A percentile compares a stretch with the other conserved stretches of the same genome.
Evolutionary conservation across 2,329 filamentous ascomycete species (phyloP).

Genomic region (Claviceps digitariae): DNA sequence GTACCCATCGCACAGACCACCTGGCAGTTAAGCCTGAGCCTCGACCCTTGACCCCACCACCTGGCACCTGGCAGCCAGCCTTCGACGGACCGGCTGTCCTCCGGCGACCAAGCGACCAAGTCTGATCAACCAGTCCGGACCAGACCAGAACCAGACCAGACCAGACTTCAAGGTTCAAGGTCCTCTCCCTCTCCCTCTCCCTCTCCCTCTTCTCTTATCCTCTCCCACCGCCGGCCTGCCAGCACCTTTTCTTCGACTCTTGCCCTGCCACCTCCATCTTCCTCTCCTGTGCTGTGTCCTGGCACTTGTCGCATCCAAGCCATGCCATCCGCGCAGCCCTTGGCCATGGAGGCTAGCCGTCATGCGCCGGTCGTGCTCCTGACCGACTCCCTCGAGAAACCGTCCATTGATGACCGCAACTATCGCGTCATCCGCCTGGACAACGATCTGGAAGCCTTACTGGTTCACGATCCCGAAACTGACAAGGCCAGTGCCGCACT

Average conservation of each 20-base stretch:
- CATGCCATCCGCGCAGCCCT: constrained; percentile 22
- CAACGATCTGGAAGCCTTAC: constrained; percentile 78
- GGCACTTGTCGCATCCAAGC: constrained; percentile 4
- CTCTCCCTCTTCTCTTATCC: no score
- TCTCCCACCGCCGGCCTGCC: not conserved
- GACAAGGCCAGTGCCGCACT: constrained; percentile 94
- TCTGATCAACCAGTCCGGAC: no score
- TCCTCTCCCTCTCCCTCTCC: not conserved
- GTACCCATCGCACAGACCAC: constrained; percentile 1
- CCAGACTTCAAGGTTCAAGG: not conserved
- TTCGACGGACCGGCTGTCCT: constrained; percentile 1
- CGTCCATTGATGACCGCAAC: constrained; percentile 68
- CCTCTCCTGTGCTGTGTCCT: not conserved
- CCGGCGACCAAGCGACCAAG: not conserved
- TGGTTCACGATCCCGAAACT: constrained; percentile 88
- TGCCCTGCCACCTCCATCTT: not conserved
- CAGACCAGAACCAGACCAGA: not conserved
- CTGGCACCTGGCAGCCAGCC: not conserved
- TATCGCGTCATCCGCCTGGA: constrained; percentile 77
- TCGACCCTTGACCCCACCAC: not conserved
- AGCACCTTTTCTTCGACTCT: not conserved
- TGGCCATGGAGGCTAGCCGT: constrained; percentile 17
- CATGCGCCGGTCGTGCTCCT: constrained; percentile 26
- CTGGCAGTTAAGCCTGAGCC: not conserved
- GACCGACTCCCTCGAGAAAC: constrained; percentile 66